Base-by-base conservation (phyloP, 352 stramenopile species). In the Pseudoperonospora humuli region DNA sequence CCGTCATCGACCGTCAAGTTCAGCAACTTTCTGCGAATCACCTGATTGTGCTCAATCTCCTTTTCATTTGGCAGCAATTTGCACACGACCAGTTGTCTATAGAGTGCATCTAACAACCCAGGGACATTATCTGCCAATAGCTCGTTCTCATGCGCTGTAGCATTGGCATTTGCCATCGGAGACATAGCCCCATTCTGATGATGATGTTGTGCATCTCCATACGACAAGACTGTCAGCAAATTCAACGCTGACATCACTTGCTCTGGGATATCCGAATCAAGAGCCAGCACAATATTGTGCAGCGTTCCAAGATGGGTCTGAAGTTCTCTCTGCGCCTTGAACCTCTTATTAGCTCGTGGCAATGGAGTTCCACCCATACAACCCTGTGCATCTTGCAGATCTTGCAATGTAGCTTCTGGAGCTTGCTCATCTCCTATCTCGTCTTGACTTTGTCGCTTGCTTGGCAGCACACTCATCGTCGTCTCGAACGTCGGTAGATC, bases 201-300 rank as follows among this genome's bases (percentile, higher is more conserved):
- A n/a, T 64, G 62, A 13, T 24, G 21, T 10, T 39, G 28, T 1
- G 45, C 28, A 24, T 59, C 45, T 14, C 67, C 74, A 39, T 77
- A 88, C 7, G 75, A 85, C 19, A 91, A 54, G 15, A 87, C 67
- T n/a, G 61, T 88, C 14, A 91, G 44, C 27, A 88, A 37, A 44
- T 86, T 88, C 26, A 86, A 43, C 20, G 79, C 79, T 18, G 62
- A 68, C 7, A 70, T 45, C 15, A 79, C 65, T 27, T 91, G 70
- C 3, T 61, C 47, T 1, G 73, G 57, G 6, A 86, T 45, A 17
- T 69, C 64, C 13, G 75, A 86, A 58, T 89, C 74, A 13, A 91
- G 59, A 5, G 72, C 74, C 32, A 89, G 55, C 35, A 91, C 75
- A 24, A 91, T 65, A 4, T 57, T 63, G 29, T 91, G 74, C 35